Percentiles rank a stretch among this genome's conserved stretches.
Conservation (phyloP, 352 stramenopile genomes). For the Globisporangium apiculatum region DNA sequence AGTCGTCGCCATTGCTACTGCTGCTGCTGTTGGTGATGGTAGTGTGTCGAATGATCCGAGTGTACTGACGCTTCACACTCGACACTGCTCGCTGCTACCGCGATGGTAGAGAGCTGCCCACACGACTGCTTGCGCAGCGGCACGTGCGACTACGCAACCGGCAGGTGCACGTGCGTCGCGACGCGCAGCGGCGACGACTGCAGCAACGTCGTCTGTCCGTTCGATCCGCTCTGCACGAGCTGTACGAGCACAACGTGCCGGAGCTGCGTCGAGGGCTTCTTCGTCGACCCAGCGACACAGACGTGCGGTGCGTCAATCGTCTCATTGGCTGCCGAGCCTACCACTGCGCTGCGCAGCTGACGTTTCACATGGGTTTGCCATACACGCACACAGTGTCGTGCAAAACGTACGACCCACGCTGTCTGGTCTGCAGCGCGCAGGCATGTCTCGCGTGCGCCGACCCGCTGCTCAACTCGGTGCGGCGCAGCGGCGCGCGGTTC, state of each 20-base stretch:
- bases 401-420: conserved; percentile 86
- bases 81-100: neutral
- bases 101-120: conserved; percentile 57
- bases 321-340: too few species aligned
- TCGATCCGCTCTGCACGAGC: conserved; percentile 81
- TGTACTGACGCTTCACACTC: neutral
- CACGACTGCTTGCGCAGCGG: conserved; percentile 87
- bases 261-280: conserved; percentile 85
- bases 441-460: conserved; percentile 88
- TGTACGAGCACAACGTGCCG: conserved; percentile 82
- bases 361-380: too few species aligned
- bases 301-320: conserved; percentile 41
- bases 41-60: too few species aligned
- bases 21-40: too few species aligned
- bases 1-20: too few species aligned
- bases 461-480: conserved; percentile 86
- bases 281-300: conserved; percentile 50
- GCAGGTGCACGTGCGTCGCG: conserved; percentile 69
- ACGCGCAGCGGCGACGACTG: conserved; percentile 81
- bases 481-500: conserved; percentile 76
- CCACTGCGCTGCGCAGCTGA: too few species aligned
- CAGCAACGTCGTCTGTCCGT: conserved; percentile 52
- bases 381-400: conserved; percentile 49
- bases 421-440: conserved; percentile 70
- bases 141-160: conserved; percentile 86